Evolutionary conservation across 2,329 filamentous ascomycete genomes (phyloP).

Genomic region (Colletotrichum trifolii): DNA sequence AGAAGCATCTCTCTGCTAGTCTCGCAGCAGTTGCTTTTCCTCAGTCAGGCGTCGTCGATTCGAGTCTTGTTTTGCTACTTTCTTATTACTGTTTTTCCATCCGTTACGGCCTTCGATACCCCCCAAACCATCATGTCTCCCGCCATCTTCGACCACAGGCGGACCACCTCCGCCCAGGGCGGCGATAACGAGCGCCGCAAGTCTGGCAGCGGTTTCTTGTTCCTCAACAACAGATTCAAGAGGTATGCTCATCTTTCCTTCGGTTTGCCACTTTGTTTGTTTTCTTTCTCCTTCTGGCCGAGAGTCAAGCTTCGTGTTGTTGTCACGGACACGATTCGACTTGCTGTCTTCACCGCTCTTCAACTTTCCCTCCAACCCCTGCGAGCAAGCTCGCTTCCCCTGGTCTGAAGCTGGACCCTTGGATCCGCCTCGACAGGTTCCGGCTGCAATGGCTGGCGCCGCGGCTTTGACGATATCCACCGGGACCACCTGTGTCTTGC

Average conservation of each 20-base stretch:
- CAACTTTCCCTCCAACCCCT: conserved; percentile 9
- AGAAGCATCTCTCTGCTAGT: conserved; percentile 13
- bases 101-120: conserved; percentile 32
- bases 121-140: conserved; percentile 29
- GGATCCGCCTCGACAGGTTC: conserved; percentile 21
- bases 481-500: background rate
- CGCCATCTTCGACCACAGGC: conserved; percentile 30
- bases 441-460: conserved; percentile 21
- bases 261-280: conserved; percentile 10
- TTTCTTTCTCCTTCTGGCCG: conserved; percentile 1
- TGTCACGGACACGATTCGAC: conserved; percentile 14
- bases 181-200: conserved; percentile 29
- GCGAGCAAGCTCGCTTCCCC: conserved; percentile 28
- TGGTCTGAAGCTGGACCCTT: conserved; percentile 29
- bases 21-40: conserved; percentile 18
- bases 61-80: conserved; percentile 8
- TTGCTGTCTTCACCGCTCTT: conserved; percentile 31
- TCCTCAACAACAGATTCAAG: conserved; percentile 35
- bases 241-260: conserved; percentile 16
- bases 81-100: conserved; percentile 10
- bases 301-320: conserved; percentile 10
- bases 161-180: conserved; percentile 7
- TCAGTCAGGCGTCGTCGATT: conserved; percentile 19
- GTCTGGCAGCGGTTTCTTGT: conserved; percentile 33
- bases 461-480: conserved; percentile 24